Evolutionary conservation across 192 early-diverging fungal species (phyloP), one percentile per base, ranked within the genome.

Genomic region (Phycomyces nitens): DNA sequence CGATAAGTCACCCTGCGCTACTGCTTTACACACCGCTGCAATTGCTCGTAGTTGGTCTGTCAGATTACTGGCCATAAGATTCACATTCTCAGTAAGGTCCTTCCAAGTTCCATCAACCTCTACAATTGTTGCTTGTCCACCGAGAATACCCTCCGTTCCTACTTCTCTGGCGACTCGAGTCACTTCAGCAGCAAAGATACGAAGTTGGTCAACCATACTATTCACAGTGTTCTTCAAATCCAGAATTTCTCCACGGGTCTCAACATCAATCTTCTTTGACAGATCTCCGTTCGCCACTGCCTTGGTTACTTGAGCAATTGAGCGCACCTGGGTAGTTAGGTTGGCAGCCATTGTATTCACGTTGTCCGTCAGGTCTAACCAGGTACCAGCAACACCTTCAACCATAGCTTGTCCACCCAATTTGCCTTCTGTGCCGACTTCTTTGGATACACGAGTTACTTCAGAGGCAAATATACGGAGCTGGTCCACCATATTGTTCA

Each of bases 111-210:
- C 78, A 41, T 64, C 71, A 11, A 80, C 78, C 23, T 71, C 78
- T 80, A 77, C 29, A 79, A 73, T 74, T 76, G 76, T 69, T 84
- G 84, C 85, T 51, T 84, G 82, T 1, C 80, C 85, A 34, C 80
- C 85, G 0, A 86, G 66, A 3, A 65, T 62, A 14, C 84, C 84
- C 11, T 86, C 84, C 0, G 84, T 86, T 0, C 84, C 84, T 10
- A 86, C 84, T 56, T 83, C 77, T 42, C 70, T 58, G 6, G 84
- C 82, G 2, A 86, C 82, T 12, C 84, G 80, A 18, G 82, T 79
- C 0, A 84, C 85, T 68, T 86, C 85, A 24, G 59, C 62, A n/a
- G 85, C 77, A 60, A 86, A 86, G 14, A 73, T 70, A 24, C 70
- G 68, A 2, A 86, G 69, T 60, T 84, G 84, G 65, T 79, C 80